Evolutionary conservation across 2,329 filamentous ascomycete genomes (phyloP), one percentile per base, ranked within the genome.

Genomic region (Aspergillus chevalieri): DNA sequence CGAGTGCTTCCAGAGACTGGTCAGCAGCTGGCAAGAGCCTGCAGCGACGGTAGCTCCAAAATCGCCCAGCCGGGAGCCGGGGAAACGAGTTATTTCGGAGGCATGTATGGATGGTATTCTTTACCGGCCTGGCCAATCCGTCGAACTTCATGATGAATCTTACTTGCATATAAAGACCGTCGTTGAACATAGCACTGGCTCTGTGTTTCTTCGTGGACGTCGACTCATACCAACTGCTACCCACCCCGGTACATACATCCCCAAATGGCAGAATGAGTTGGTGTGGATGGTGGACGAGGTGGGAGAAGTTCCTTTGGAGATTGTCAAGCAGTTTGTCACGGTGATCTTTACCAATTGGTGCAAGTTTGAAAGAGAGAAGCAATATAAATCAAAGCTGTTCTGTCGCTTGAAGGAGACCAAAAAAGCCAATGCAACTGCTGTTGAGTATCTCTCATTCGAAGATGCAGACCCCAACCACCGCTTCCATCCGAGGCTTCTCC

Each of bases 271-370:
- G 0, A 74, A 79, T 42, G 78, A 81, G 50, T 48, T 81, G 19
- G 67, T 68, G 19, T 71, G 74, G 66, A 43, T 69, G 28, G 43
- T 68, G 0, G 65, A 72, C 5, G 71, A 77, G 33, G 3, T 60
- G 0, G 47, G 70, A 0, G 75, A 81, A 2, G 59, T 84, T 0
- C 41, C 64, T 0, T 48, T 76, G 0, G 45, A 55, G 0, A 51
- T 69, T 0, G 67, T 84, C 0, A 57, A 70, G 2, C 53, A 64
- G 1, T 64, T 73, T 6, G 67, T 80, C 0, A 61, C 60, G 0
- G 64, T 87, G 0, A 59, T 73, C 0, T 65, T 77, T 2, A 87
- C 84, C 0, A 89, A 87, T 50, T 62, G 72, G 0, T 56, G 64
- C 0, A 49, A 41, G 48, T 50, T 59, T 10, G 43, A 56, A 33